Conservation (phyloP, 2,329 filamentous ascomycete species). For the Huntiella abstrusa region DNA sequence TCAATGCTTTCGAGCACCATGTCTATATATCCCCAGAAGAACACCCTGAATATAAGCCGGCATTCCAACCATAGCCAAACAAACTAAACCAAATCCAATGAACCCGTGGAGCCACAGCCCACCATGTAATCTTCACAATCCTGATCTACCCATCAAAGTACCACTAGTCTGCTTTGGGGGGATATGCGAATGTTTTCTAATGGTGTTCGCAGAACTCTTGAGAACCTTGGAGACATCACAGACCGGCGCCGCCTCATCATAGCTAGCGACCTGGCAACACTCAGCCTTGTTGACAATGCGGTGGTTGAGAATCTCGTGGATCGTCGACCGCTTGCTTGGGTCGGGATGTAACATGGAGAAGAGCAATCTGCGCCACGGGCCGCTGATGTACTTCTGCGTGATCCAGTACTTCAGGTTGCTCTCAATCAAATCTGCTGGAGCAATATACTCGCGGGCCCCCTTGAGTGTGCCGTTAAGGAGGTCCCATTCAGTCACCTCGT, state of each 20-base stretch:
- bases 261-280: slow-evolving; percentile 58
- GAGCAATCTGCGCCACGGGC: slow-evolving; percentile 51
- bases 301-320: slow-evolving; percentile 48
- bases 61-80: not conserved
- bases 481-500: not conserved
- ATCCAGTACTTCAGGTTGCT: not conserved
- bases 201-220: slow-evolving; percentile 33
- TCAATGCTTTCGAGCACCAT: not conserved
- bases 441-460: not conserved
- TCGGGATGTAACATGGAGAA: slow-evolving; percentile 71
- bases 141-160: slow-evolving; percentile 19
- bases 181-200: slow-evolving; percentile 32
- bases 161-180: slow-evolving; percentile 28
- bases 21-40: not conserved
- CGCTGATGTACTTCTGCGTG: slow-evolving; percentile 43
- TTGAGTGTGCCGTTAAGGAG: not conserved
- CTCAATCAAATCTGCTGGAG: not conserved
- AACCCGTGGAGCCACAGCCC: not conserved
- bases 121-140: not conserved
- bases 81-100: not conserved
- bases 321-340: slow-evolving; percentile 49
- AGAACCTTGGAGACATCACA: slow-evolving; percentile 37
- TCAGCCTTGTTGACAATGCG: slow-evolving; percentile 58
- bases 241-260: slow-evolving; percentile 36
- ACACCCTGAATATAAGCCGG: too few species aligned